Conservation (phyloP, 768 basidiomycete species). For the Boletellus ananiceps region DNA sequence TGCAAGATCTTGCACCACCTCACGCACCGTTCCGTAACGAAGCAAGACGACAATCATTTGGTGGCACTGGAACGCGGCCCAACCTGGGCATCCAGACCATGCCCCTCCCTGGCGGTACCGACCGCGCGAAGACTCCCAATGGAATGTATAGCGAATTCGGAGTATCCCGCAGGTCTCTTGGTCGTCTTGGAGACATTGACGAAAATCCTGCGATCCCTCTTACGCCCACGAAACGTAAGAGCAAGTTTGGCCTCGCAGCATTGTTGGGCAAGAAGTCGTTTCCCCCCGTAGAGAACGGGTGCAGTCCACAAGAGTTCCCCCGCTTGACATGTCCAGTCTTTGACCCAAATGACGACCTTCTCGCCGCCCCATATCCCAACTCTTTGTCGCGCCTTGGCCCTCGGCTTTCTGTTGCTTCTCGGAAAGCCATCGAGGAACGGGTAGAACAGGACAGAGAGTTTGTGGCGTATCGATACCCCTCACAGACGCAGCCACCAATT, state of each 20-base stretch:
- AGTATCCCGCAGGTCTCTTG: slow-evolving; percentile 55
- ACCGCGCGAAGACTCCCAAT: slow-evolving; percentile 30
- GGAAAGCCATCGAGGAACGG: slow-evolving; percentile 70
- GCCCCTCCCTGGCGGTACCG: slow-evolving; percentile 37
- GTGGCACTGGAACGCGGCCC: slow-evolving; percentile 58
- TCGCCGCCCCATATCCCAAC: slow-evolving; percentile 43
- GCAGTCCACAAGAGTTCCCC: slow-evolving; percentile 45
- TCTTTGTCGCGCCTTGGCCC: slow-evolving; percentile 47
- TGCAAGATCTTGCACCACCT: slow-evolving; percentile 54
- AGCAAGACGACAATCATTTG: slow-evolving; percentile 69
- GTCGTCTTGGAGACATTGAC: slow-evolving; percentile 31
- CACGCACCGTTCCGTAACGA: slow-evolving; percentile 63
- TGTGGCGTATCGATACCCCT: slow-evolving; percentile 84
- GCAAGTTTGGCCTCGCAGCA: slow-evolving; percentile 64
- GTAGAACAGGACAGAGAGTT: slow-evolving; percentile 86
- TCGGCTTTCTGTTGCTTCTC: slow-evolving; percentile 60
- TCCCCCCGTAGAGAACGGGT: slow-evolving; percentile 30
- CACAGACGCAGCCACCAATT: slow-evolving; percentile 58
- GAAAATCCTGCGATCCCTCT: slow-evolving; percentile 28
- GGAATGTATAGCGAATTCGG: slow-evolving; percentile 73
- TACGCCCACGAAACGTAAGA: slow-evolving; percentile 57
- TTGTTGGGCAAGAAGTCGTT: slow-evolving; percentile 57
- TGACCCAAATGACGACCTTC: slow-evolving; percentile 47
- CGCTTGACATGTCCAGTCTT: slow-evolving; percentile 40
- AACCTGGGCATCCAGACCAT: slow-evolving; percentile 49